Conservation (phyloP, 306 rosid species). For the Alnus glutinosa region DNA sequence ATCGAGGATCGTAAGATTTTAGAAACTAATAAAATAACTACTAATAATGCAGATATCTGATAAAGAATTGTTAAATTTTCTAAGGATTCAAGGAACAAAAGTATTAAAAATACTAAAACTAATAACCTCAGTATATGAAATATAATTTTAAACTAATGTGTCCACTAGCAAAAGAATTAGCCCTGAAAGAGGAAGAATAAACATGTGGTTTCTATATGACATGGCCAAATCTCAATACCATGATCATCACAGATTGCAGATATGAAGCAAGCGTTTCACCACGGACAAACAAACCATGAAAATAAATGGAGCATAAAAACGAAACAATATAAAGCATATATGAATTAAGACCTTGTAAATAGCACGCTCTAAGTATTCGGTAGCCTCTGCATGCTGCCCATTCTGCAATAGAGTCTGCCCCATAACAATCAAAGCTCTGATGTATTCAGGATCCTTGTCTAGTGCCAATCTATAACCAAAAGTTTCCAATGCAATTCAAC, state of each 20-base stretch:
- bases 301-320: slow-evolving; percentile 20
- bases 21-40: neutral
- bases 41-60: neutral
- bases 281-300: slow-evolving; percentile 1
- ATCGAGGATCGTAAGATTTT: neutral
- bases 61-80: neutral
- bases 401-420: slow-evolving; percentile 76
- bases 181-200: neutral
- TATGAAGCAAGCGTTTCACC: neutral
- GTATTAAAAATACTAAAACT: no score
- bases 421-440: slow-evolving; percentile 71
- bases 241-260: slow-evolving; percentile 3
- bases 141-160: no score
- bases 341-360: slow-evolving; percentile 59
- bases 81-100: neutral
- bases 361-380: slow-evolving; percentile 61
- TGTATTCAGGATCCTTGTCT: slow-evolving; percentile 79
- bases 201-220: neutral
- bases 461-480: slow-evolving; percentile 61
- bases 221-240: neutral
- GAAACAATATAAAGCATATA: slow-evolving; percentile 6
- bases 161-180: no score
- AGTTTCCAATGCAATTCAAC: slow-evolving; percentile 27
- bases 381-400: slow-evolving; percentile 61
- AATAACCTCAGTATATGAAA: no score